Percentiles rank a stretch among this genome's conserved stretches.
Evolutionary conservation across 1,284 basidiomycete species (phyloP).

Genomic region (Ganoderma lucidum): DNA sequence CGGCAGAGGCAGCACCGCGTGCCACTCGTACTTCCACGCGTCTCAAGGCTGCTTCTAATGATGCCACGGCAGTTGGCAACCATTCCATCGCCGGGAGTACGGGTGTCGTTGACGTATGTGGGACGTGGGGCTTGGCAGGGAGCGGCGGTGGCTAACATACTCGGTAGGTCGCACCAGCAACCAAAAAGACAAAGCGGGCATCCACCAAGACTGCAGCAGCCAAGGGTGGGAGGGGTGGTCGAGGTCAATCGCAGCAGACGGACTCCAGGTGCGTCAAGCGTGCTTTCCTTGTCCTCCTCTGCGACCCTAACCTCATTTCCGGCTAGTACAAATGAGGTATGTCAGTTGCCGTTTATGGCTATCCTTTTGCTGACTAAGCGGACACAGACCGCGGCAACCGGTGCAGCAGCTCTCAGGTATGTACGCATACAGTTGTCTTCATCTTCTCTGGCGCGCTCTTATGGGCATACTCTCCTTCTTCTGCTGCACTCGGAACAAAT

Average conservation of each 20-base stretch:
- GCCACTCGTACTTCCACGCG: constrained; percentile 59
- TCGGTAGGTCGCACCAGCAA: constrained; percentile 20
- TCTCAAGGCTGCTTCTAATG: constrained; percentile 25
- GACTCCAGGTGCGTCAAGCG: constrained; percentile 8
- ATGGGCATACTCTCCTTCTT: constrained; percentile 35
- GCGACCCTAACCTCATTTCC: constrained; percentile 30
- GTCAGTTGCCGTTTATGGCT: constrained; percentile 20
- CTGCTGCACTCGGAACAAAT: constrained; percentile 32
- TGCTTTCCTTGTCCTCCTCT: not conserved
- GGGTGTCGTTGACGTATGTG: constrained; percentile 16
- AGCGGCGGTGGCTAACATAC: not conserved
- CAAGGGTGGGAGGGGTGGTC: constrained; percentile 35
- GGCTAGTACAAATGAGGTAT: constrained; percentile 33
- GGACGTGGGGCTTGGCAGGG: not conserved
- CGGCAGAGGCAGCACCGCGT: constrained; percentile 48
- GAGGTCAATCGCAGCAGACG: constrained; percentile 15
- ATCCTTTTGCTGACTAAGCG: constrained; percentile 32
- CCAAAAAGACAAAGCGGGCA: constrained; percentile 34
- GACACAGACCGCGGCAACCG: constrained; percentile 18
- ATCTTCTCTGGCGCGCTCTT: constrained; percentile 21
- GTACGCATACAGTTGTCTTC: constrained; percentile 4
- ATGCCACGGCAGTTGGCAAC: constrained; percentile 2
- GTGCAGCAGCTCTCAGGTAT: constrained; percentile 24
- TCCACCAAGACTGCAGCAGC: constrained; percentile 39
- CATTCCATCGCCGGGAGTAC: not conserved